phyloP scores from a whole-genome alignment of 2,329 filamentous ascomycete genomes.

The Aciculosporium take region DNA sequence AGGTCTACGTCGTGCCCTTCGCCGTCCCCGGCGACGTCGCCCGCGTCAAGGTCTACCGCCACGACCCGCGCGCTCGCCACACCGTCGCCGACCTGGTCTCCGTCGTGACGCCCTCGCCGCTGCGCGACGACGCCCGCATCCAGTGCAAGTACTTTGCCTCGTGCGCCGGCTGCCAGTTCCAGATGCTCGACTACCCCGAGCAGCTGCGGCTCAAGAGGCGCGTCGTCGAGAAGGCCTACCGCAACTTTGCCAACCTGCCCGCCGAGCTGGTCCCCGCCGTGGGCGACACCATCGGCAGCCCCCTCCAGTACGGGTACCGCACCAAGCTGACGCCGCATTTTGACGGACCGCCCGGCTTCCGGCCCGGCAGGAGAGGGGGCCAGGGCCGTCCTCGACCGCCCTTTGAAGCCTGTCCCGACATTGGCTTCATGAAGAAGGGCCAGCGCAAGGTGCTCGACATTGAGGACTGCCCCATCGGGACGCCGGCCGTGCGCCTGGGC shows the following conservation, averaged over 20 bases:
- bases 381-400: conserved; percentile 26
- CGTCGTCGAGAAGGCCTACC: conserved; percentile 82
- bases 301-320: conserved; percentile 81
- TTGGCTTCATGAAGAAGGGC: conserved; percentile 88
- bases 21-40: conserved; percentile 72
- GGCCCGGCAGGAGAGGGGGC: conserved; percentile 34
- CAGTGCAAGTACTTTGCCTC: conserved; percentile 74
- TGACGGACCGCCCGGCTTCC: conserved; percentile 52
- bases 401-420: conserved; percentile 55
- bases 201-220: conserved; percentile 74
- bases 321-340: conserved; percentile 98
- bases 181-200: conserved; percentile 83
- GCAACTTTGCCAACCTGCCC: conserved; percentile 75
- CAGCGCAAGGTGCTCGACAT: conserved; percentile 73
- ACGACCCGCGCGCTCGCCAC: conserved; percentile 51
- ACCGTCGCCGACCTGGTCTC: conserved; percentile 71
- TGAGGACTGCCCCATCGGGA: conserved; percentile 93
- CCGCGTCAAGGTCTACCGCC: conserved; percentile 63
- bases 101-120: conserved; percentile 55
- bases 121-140: conserved; percentile 64
- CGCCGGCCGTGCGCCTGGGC: conserved; percentile 66
- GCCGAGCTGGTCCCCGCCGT: conserved; percentile 62
- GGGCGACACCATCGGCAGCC: conserved; percentile 75
- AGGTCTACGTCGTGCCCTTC: conserved; percentile 79
- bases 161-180: conserved; percentile 91